A percentile compares a stretch with the other conserved stretches of the same genome.
phyloP scores from a whole-genome alignment of 371 early-diverging fungal genomes.

The Rhizopus stolonifer region DNA sequence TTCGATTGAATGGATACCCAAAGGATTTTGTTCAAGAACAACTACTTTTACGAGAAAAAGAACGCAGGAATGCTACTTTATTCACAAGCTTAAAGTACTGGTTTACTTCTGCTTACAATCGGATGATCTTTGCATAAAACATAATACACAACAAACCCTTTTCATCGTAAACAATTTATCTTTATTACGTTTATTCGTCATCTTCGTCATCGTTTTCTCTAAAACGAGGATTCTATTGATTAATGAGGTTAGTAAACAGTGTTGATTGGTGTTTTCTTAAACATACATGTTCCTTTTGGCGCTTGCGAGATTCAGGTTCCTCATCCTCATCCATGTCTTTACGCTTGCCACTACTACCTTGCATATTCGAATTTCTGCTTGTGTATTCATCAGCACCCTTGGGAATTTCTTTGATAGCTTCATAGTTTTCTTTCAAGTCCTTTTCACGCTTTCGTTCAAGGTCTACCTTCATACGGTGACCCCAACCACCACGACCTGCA shows the following conservation, averaged over 20 bases:
- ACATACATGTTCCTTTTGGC: conserved; percentile 47
- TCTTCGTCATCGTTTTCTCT: conserved; percentile 59
- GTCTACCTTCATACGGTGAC: conserved; percentile 70
- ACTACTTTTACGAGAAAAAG: conserved; percentile 4
- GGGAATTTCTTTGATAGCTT: conserved; percentile 62
- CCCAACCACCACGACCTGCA: conserved; percentile 97
- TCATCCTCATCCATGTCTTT: conserved; percentile 44
- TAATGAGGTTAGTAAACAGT: neutral
- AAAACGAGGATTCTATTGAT: conserved; percentile 54
- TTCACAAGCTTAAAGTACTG: neutral
- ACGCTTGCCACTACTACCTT: conserved; percentile 21
- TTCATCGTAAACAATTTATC: no score
- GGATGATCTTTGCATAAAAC: no score
- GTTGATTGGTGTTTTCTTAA: neutral
- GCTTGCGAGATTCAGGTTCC: conserved; percentile 37
- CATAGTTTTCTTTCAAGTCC: conserved; percentile 65
- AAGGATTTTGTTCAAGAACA: conserved; percentile 11
- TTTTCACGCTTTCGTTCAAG: conserved; percentile 63
- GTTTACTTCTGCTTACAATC: neutral
- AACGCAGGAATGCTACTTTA: neutral
- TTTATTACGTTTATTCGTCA: conserved; percentile 37
- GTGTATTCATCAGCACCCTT: conserved; percentile 60
- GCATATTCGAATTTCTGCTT: conserved; percentile 42
- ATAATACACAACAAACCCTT: no score
- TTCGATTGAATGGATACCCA: conserved; percentile 40